Conservation (phyloP, 202 grass and related monocot genomes). For the Brachypodium distachyon region DNA sequence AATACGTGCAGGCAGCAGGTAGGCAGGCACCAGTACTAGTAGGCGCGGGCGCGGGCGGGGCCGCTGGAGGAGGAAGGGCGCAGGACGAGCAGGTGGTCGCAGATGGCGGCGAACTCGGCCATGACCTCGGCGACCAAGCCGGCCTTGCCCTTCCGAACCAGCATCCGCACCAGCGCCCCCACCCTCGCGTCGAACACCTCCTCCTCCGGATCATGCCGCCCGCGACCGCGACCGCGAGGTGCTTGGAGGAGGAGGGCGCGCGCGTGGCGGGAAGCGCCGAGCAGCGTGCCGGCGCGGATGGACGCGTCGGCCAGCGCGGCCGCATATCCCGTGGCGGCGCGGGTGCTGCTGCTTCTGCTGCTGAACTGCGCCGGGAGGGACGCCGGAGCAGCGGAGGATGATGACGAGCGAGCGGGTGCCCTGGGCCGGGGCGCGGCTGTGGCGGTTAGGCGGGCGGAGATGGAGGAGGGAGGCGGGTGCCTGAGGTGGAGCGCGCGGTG, state of each 20-base stretch:
- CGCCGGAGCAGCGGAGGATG: neutral
- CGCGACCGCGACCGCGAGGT: no score
- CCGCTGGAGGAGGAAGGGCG: neutral
- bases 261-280: slow-evolving; percentile 11
- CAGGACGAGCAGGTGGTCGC: slow-evolving; percentile 2
- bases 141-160: slow-evolving; percentile 20
- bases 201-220: neutral
- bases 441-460: neutral
- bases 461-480: neutral
- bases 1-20: neutral
- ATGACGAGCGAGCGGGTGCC: neutral
- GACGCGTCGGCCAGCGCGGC: slow-evolving; percentile 40
- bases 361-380: neutral
- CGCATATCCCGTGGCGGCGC: slow-evolving; percentile 40
- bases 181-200: slow-evolving; percentile 21
- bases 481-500: neutral
- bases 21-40: neutral
- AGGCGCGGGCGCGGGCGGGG: neutral
- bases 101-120: slow-evolving; percentile 37
- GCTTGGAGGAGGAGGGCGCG: neutral
- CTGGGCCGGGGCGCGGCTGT: neutral
- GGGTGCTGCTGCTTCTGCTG: neutral
- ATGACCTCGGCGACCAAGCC: slow-evolving; percentile 25
- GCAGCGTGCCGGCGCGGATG: slow-evolving; percentile 19
- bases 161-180: slow-evolving; percentile 35